Evolutionary conservation across 2,329 filamentous ascomycete species (phyloP).

Genomic region (Fusarium pilosicola): DNA sequence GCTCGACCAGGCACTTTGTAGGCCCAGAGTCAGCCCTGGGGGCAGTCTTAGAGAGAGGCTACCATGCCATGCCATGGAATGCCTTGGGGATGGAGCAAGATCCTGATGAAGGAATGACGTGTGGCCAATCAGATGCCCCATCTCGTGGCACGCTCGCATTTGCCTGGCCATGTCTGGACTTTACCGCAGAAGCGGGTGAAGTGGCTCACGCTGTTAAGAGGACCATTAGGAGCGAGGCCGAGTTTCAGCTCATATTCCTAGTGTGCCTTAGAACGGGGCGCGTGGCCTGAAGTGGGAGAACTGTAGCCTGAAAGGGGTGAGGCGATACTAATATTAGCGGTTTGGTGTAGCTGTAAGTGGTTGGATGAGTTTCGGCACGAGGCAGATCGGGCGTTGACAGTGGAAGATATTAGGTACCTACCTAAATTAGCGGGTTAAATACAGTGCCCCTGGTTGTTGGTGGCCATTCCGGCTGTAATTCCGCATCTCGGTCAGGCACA

Average conservation of each 20-base stretch:
- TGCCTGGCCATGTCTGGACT: slow-evolving; percentile 29
- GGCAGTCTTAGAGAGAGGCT: slow-evolving; percentile 8
- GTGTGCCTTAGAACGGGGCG: slow-evolving; percentile 12
- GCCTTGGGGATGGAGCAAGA: slow-evolving; percentile 29
- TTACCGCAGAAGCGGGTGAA: slow-evolving; percentile 31
- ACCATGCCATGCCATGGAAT: slow-evolving; percentile 22
- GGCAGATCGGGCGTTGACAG: not conserved
- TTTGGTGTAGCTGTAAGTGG: not conserved
- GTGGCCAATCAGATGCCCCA: slow-evolving; percentile 30
- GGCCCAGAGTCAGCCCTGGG: slow-evolving; percentile 30
- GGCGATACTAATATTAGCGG: not conserved
- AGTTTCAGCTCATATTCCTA: slow-evolving; percentile 35
- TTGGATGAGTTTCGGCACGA: not conserved
- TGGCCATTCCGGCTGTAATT: not conserved
- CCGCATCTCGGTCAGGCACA: not conserved
- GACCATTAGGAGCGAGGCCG: slow-evolving; percentile 17
- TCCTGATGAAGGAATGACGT: slow-evolving; percentile 4
- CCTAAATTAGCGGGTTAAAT: not conserved
- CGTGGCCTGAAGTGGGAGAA: slow-evolving; percentile 14
- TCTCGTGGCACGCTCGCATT: slow-evolving; percentile 38
- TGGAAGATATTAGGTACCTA: not conserved
- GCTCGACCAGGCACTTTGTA: slow-evolving; percentile 19
- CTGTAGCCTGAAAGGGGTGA: slow-evolving; percentile 8
- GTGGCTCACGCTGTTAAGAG: slow-evolving; percentile 18
- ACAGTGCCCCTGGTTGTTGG: not conserved